phyloP scores from a whole-genome alignment of 768 basidiomycete species.

The Pulveroboletus ravenelii region DNA sequence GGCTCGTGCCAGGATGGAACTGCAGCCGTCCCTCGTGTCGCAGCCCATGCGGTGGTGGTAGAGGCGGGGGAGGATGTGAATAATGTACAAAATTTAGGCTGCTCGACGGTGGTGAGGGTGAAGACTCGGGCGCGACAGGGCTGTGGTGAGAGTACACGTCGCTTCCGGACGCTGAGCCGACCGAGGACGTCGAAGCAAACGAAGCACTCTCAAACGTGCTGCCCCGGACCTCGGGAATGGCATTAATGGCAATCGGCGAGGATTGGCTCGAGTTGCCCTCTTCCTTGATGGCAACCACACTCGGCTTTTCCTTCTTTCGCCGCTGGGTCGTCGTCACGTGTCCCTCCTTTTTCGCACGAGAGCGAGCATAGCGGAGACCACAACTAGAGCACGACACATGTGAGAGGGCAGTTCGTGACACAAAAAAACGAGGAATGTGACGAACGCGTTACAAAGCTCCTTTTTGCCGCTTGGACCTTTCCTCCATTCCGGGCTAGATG shows the following conservation, averaged over 20 bases:
- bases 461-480: conserved; percentile 89
- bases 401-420: conserved; percentile 16
- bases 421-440: conserved; percentile 24
- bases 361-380: conserved; percentile 81
- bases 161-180: conserved; percentile 53
- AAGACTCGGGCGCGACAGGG: conserved; percentile 41
- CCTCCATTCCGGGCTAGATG: conserved; percentile 84
- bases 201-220: conserved; percentile 46
- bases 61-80: conserved; percentile 33
- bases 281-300: conserved; percentile 25
- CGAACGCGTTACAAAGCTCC: conserved; percentile 89
- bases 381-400: conserved; percentile 46
- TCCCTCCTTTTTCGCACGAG: conserved; percentile 85
- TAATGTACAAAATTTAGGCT: conserved; percentile 59
- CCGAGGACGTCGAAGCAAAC: conserved; percentile 42
- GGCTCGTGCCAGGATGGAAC: conserved; percentile 16
- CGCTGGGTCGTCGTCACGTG: conserved; percentile 47
- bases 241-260: conserved; percentile 34
- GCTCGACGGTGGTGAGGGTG: conserved; percentile 63
- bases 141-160: conserved; percentile 50
- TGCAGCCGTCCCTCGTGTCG: conserved; percentile 29
- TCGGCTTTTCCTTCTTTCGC: conserved; percentile 56
- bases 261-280: conserved; percentile 24
- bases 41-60: conserved; percentile 33
- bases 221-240: conserved; percentile 45